Base-by-base conservation (phyloP, 768 basidiomycete genomes). In the Panaeolus papilionaceus region DNA sequence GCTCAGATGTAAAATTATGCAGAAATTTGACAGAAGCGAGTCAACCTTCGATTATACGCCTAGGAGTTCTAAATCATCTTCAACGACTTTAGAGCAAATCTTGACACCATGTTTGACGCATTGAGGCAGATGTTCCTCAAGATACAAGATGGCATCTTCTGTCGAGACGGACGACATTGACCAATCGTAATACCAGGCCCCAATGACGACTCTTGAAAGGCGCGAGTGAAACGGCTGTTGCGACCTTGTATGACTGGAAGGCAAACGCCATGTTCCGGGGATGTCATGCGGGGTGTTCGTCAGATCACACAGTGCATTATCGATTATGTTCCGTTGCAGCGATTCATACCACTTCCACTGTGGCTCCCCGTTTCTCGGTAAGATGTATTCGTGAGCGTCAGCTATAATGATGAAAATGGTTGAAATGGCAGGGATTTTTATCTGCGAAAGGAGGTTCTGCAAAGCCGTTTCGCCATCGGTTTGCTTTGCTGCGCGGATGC, bases 151-250 rank as follows among this genome's bases (percentile, higher is more conserved):
- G 28, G 33, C 54, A 16, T 37, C 33, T 33, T 58, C 54, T 7
- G 28, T 37, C 26, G 28, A 37, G 5, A 58, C 28, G 3, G 28
- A 12, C 12, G 54, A 12, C 54, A 12, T 28, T 7, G 28, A 33
- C 26, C 54, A 58, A 33, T 37, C 54, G 33, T 37, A 33, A 33
- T 58, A 6, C 54, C 54, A 58, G 54, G 54, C 28, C 14, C 26
- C 54, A 7, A 58, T 58, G 54, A 58, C 16, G 16, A 58, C 16
- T 33, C 28, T 58, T 58, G 54, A 58, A 54, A 58, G 47, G 20
- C 47, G 16, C 20, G 2, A n/a, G 6, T 23, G 20, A 49, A 5
- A 33, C 5, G 42, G 47, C 20, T 6, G 10, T 51, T 0, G 20
- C 20, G 6, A 51, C 14, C 14, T 23, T 23, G 6, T 51, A n/a